These are phyloP conservation scores for Baorangia bicolor DNA, from an alignment of 768 basidiomycete species.

Conservation along the genomic window DNA sequence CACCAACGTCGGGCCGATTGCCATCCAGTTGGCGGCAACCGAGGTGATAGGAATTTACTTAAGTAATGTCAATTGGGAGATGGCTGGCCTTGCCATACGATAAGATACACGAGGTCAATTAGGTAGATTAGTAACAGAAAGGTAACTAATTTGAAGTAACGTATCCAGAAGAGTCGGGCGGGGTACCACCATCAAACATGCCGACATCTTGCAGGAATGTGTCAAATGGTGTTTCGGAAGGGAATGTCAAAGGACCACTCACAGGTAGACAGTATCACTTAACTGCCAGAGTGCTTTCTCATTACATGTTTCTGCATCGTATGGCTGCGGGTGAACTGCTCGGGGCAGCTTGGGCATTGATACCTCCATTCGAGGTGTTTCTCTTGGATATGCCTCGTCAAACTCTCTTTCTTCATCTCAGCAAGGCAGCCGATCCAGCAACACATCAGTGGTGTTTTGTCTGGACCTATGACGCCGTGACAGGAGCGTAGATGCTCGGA, in stretches of 20 bases:
- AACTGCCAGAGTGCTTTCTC: slow-evolving; percentile 8
- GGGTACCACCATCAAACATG: neutral
- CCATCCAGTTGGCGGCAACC: too few relatives aligned
- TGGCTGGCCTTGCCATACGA: neutral
- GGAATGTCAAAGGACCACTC: neutral
- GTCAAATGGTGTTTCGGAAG: neutral
- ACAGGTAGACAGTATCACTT: neutral
- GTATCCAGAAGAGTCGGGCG: neutral
- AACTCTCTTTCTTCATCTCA: slow-evolving; percentile 29
- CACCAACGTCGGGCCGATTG: too few relatives aligned
- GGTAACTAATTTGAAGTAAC: neutral
- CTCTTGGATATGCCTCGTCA: slow-evolving; percentile 28
- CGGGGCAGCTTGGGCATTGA: slow-evolving; percentile 17
- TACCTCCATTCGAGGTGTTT: slow-evolving; percentile 21
- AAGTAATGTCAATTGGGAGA: slow-evolving; percentile 4
- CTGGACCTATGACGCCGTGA: slow-evolving; percentile 23
- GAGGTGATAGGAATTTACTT: slow-evolving; percentile 2
- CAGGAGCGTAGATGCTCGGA: slow-evolving; percentile 20
- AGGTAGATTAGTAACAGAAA: too few relatives aligned
- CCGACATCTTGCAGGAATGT: neutral
- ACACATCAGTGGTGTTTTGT: slow-evolving; percentile 6
- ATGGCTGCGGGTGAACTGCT: slow-evolving; percentile 28
- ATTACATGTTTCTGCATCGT: slow-evolving; percentile 16
- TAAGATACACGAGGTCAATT: slow-evolving; percentile 10
- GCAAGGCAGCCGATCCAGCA: slow-evolving; percentile 18